Evolutionary conservation across 225 moss, liverwort and hornwort genomes (phyloP).

Genomic region (Antitrichia curtipendula): DNA sequence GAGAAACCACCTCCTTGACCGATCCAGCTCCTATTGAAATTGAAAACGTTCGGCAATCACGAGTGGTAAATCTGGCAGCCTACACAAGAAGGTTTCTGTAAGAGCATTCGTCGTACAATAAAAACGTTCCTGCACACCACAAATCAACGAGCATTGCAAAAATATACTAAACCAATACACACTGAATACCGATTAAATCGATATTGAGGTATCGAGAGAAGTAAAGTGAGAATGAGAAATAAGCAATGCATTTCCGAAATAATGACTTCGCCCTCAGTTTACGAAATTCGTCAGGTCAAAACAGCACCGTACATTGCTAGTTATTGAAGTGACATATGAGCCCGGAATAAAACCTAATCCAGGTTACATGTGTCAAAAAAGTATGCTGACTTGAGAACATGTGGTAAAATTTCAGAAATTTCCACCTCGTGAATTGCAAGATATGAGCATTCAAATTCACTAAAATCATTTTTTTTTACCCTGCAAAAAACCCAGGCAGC

Average conservation of each 20-base stretch:
- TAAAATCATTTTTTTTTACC: no score
- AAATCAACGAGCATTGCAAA: not conserved
- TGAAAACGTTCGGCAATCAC: slow-evolving; percentile 29
- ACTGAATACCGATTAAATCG: not conserved
- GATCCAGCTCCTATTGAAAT: slow-evolving; percentile 34
- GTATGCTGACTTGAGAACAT: no score
- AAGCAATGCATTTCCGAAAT: not conserved
- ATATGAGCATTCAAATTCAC: no score
- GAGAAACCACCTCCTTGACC: slow-evolving; percentile 21
- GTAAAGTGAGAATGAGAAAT: not conserved
- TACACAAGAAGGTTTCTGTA: not conserved
- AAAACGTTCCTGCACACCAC: not conserved
- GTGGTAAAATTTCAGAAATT: no score
- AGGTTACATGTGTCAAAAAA: no score
- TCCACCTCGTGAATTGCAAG: no score
- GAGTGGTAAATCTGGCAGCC: slow-evolving; percentile 9
- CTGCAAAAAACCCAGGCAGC: no score
- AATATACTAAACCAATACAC: not conserved
- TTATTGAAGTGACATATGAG: not conserved
- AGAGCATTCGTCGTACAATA: not conserved
- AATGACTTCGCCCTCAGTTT: not conserved
- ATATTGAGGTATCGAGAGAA: not conserved
- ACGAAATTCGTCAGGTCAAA: not conserved
- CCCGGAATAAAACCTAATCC: not conserved
- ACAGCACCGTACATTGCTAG: not conserved